Evolutionary conservation across 176 grass and related monocot genomes (phyloP).

Genomic region (Puccinellia tenuiflora): DNA sequence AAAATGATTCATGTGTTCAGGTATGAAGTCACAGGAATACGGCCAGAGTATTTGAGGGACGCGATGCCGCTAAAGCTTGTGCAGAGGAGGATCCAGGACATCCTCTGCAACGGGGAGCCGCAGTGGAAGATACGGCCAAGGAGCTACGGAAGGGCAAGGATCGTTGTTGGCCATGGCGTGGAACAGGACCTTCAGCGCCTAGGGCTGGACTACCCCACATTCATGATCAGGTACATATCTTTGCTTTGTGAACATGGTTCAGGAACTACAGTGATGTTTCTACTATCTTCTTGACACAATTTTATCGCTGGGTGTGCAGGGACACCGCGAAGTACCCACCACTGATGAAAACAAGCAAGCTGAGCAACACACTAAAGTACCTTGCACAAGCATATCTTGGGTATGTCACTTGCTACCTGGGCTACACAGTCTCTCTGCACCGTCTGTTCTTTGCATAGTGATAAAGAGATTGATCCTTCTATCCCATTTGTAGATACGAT

Average conservation of each 20-base stretch:
- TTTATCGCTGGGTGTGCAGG: constrained; percentile 30
- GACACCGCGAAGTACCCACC: constrained; percentile 80
- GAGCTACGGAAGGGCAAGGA: constrained; percentile 49
- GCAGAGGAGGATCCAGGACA: constrained; percentile 72
- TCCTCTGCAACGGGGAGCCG: constrained; percentile 76
- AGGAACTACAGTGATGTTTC: background rate
- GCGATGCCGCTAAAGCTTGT: constrained; percentile 71
- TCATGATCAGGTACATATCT: constrained; percentile 53
- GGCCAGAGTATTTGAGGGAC: constrained; percentile 65
- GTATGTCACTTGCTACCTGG: constrained; percentile 35
- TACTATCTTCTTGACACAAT: background rate
- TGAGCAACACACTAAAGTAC: constrained; percentile 83
- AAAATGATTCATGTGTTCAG: constrained; percentile 12
- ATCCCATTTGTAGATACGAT: constrained; percentile 51
- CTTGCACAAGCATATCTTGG: constrained; percentile 83
- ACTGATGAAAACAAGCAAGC: constrained; percentile 95
- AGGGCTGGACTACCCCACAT: constrained; percentile 66
- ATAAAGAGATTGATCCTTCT: background rate
- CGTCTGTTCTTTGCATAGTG: background rate
- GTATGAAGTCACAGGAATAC: constrained; percentile 80
- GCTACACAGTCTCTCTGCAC: background rate
- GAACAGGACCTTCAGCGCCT: constrained; percentile 72
- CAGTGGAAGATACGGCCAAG: constrained; percentile 69
- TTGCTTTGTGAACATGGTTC: background rate
- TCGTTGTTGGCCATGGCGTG: constrained; percentile 69